phyloP scores from a whole-genome alignment of 768 basidiomycete genomes.

The Baorangia bicolor region DNA sequence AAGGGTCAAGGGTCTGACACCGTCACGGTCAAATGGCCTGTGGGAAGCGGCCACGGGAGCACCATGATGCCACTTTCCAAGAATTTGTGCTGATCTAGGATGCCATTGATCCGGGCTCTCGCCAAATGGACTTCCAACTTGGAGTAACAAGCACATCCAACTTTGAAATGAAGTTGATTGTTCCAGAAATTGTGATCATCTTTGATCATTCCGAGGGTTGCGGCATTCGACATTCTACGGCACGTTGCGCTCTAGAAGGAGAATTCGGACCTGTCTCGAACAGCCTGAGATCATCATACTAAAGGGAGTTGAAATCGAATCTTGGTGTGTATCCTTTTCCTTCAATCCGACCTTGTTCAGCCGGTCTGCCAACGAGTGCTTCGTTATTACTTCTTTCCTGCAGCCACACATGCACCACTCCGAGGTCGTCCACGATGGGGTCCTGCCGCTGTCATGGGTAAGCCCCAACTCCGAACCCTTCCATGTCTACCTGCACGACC shows the following conservation, averaged over 20 bases:
- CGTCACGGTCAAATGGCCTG: background rate
- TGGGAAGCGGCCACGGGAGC: no score
- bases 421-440: background rate
- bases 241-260: background rate
- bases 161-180: background rate
- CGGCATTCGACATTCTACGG: background rate
- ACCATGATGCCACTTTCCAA: background rate
- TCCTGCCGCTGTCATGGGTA: conserved; percentile 18
- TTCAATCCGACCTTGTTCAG: background rate
- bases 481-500: background rate
- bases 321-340: background rate
- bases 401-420: conserved; percentile 3
- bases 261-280: background rate
- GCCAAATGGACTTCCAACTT: background rate
- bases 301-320: background rate
- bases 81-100: background rate
- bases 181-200: background rate
- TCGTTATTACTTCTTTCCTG: no score
- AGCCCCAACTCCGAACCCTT: background rate
- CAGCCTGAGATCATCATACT: background rate
- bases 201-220: conserved; percentile 7
- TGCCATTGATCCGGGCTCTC: background rate
- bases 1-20: conserved; percentile 3
- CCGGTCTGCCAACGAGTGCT: background rate
- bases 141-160: background rate